Conservation (phyloP, 2,329 filamentous ascomycete species). For the Sporothrix dimorphospora region DNA sequence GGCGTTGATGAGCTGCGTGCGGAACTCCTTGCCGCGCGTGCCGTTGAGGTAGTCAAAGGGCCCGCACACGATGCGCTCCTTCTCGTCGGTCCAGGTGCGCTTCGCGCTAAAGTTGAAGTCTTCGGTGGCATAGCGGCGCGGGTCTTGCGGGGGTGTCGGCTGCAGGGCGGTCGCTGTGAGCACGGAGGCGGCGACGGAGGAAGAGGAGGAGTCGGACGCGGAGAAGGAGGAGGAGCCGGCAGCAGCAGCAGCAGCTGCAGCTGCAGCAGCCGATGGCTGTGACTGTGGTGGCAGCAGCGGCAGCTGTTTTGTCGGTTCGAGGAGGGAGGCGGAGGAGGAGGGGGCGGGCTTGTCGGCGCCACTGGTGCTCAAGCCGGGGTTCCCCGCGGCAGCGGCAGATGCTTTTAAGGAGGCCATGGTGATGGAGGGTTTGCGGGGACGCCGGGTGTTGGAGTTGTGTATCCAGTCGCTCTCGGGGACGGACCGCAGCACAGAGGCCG, state of each 20-base stretch:
- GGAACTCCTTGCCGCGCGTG: conserved; percentile 83
- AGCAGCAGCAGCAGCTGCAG: background rate
- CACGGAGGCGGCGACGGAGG: conserved; percentile 14
- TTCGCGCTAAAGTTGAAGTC: conserved; percentile 57
- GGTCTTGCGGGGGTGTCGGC: conserved; percentile 50
- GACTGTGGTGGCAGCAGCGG: background rate
- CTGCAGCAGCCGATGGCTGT: background rate
- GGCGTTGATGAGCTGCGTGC: conserved; percentile 75
- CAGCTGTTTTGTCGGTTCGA: conserved; percentile 15
- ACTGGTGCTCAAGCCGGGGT: background rate
- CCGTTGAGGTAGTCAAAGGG: conserved; percentile 80
- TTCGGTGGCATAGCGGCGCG: conserved; percentile 57
- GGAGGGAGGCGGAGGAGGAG: background rate
- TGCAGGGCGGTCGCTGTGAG: conserved; percentile 37
- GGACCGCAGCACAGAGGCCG: conserved; percentile 46
- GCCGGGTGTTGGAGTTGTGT: conserved; percentile 36
- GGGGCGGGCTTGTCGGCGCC: conserved; percentile 5
- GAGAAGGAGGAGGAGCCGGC: background rate
- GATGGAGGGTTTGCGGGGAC: conserved; percentile 40
- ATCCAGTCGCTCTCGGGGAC: conserved; percentile 67
- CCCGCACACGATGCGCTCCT: conserved; percentile 75
- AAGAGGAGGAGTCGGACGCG: conserved; percentile 26
- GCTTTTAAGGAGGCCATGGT: conserved; percentile 32
- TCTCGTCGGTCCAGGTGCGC: conserved; percentile 68
- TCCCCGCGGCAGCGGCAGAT: background rate